Conservation (phyloP, 2,329 filamentous ascomycete species). For the Clathrospora elynae region DNA sequence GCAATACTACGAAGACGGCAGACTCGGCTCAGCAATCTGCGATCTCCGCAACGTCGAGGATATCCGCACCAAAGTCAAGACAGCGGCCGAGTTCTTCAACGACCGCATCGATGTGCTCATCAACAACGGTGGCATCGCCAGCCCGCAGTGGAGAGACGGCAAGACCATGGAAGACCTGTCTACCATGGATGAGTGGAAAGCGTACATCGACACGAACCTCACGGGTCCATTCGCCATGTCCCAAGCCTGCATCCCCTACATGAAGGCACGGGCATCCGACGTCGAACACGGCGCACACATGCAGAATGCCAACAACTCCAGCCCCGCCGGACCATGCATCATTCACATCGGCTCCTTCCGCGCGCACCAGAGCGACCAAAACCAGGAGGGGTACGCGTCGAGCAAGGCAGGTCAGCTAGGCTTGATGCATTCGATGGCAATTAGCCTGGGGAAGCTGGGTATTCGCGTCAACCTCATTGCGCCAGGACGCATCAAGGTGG, state of each 20-base stretch:
- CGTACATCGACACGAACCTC: slow-evolving; percentile 55
- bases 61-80: slow-evolving; percentile 49
- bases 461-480: slow-evolving; percentile 57
- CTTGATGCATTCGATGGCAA: slow-evolving; percentile 57
- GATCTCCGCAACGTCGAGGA: slow-evolving; percentile 52
- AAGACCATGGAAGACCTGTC: slow-evolving; percentile 54
- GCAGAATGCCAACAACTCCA: slow-evolving; percentile 24
- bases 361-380: slow-evolving; percentile 53
- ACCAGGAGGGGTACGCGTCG: slow-evolving; percentile 58
- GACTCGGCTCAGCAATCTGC: slow-evolving; percentile 48
- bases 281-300: slow-evolving; percentile 35
- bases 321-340: slow-evolving; percentile 51
- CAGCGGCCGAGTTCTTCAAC: slow-evolving; percentile 52
- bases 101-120: slow-evolving; percentile 49
- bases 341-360: slow-evolving; percentile 56
- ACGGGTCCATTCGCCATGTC: slow-evolving; percentile 54
- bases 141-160: slow-evolving; percentile 51
- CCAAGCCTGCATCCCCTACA: slow-evolving; percentile 56
- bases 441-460: slow-evolving; percentile 51
- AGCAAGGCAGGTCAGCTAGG: slow-evolving; percentile 60
- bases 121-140: slow-evolving; percentile 47
- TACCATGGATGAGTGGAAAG: slow-evolving; percentile 54
- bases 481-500: slow-evolving; percentile 54
- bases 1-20: slow-evolving; percentile 43
- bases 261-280: slow-evolving; percentile 46